Evolutionary conservation across 768 basidiomycete genomes (phyloP), one percentile per base, ranked within the genome.

Genomic region (Dictyophora rubrovolvata): DNA sequence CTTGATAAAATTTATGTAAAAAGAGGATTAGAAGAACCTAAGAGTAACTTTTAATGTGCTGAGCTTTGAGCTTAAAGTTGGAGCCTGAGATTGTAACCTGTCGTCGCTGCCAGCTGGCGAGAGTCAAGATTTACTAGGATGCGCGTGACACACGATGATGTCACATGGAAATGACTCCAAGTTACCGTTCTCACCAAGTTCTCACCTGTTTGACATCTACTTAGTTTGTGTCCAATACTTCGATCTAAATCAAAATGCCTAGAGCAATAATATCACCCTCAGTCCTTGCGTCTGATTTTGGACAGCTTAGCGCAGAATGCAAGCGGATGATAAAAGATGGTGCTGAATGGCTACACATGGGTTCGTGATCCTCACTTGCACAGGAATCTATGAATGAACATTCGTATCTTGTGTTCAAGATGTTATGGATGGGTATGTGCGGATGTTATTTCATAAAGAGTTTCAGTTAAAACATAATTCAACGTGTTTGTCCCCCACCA

Each of bases 271-370:
- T 99, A 71, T 86, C 94, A 10, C 96, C 96, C 20, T 97, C 94
- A 3, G 93, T 98, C 48, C 86, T 99, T 17, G 95, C 96, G 58
- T 93, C 90, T 11, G 93, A 99, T 76, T 94, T 99, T 73, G 94
- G 93, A 47, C 86, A 95, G 68, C 83, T 99, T 65, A 86, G 85
- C 54, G 87, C 86, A 66, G 96, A 99, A 83, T 96, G 96, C 74
- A 87, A 88, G 69, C 81, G 93, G 53, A 98, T 99, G 93, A 92
- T 97, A 61, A 84, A 86, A 68, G 82, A 84, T 62, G 96, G 96
- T 12, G 94, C 94, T 20, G 87, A 98, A 71, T 98, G 96, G 96
- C 80, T 97, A 60, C 95, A 97, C 66, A 97, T 98, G 94, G 93
- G 93, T 89, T 61, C 57, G 77, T 64, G 18, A 21, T 48, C 8